These are phyloP conservation scores for Penicillium chermesinum DNA, from an alignment of 495 filamentous ascomycete genomes.

Conservation along the genomic window DNA sequence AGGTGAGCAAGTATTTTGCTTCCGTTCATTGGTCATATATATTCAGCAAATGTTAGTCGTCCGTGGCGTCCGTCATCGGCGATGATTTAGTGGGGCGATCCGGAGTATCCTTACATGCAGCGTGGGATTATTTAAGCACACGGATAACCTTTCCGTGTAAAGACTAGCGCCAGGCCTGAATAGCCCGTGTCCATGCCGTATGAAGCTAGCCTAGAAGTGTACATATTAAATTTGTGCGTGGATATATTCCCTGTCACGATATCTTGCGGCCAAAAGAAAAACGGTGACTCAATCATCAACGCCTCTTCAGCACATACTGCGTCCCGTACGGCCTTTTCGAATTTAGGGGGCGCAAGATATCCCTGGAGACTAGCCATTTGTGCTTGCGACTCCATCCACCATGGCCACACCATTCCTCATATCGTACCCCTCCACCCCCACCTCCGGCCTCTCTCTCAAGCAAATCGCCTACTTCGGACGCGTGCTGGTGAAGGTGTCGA, in stretches of 20 bases:
- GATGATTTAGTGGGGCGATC: background rate
- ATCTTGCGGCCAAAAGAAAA: constrained; percentile 3
- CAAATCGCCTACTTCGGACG: constrained; percentile 75
- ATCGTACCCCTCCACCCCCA: constrained; percentile 38
- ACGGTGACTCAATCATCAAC: constrained; percentile 14
- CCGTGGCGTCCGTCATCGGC: background rate
- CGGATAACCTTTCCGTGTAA: no score
- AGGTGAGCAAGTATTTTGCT: no score
- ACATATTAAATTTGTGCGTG: background rate
- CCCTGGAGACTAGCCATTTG: constrained; percentile 4
- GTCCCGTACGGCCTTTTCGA: background rate
- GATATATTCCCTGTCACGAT: background rate
- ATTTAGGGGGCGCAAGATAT: background rate
- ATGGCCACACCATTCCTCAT: constrained; percentile 51
- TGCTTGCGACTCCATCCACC: constrained; percentile 12
- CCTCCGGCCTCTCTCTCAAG: constrained; percentile 55
- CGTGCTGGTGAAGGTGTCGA: constrained; percentile 63
- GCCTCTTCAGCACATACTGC: constrained; percentile 5
- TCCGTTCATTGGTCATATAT: constrained; percentile 2
- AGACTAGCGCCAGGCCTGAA: background rate
- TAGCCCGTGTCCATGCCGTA: no score
- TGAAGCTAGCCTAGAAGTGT: no score
- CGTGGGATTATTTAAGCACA: no score
- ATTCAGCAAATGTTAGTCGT: background rate
- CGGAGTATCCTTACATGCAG: background rate